Percentiles rank a stretch among this genome's conserved stretches.
Evolutionary conservation across 176 grass and related monocot genomes (phyloP).

Genomic region (Eleusine indica): DNA sequence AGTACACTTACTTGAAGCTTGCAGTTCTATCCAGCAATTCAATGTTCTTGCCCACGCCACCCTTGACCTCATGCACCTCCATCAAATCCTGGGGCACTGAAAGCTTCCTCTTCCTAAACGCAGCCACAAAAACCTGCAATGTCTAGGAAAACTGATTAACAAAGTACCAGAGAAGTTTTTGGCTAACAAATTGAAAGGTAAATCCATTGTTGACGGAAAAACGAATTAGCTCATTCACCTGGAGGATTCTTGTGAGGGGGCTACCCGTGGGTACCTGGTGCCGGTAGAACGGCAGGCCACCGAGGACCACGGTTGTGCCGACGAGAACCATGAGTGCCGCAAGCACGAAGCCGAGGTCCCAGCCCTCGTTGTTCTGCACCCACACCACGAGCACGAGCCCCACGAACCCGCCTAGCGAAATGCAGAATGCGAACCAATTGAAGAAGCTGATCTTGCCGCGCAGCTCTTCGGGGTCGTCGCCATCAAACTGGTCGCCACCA

Average conservation of each 20-base stretch:
- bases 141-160: neutral
- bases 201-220: neutral
- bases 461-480: slow-evolving; percentile 26
- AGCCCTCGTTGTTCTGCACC: slow-evolving; percentile 64
- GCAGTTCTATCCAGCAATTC: slow-evolving; percentile 17
- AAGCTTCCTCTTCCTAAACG: slow-evolving; percentile 46
- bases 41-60: neutral
- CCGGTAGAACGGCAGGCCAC: slow-evolving; percentile 51
- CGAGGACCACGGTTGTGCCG: slow-evolving; percentile 34
- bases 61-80: slow-evolving; percentile 26
- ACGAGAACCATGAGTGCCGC: slow-evolving; percentile 27
- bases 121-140: slow-evolving; percentile 43
- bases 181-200: neutral
- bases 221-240: slow-evolving; percentile 24
- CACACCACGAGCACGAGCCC: slow-evolving; percentile 61
- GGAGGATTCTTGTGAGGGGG: slow-evolving; percentile 61
- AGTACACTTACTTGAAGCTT: slow-evolving; percentile 38
- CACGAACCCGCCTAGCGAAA: slow-evolving; percentile 46
- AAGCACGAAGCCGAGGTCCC: slow-evolving; percentile 45
- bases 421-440: slow-evolving; percentile 63
- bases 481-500: slow-evolving; percentile 72
- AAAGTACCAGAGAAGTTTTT: neutral
- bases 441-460: slow-evolving; percentile 59
- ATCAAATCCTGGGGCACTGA: slow-evolving; percentile 21
- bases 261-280: slow-evolving; percentile 63